These are phyloP conservation scores for Suhomyces emberorum DNA, from an alignment of 805 yeast species.

Conservation along the genomic window DNA sequence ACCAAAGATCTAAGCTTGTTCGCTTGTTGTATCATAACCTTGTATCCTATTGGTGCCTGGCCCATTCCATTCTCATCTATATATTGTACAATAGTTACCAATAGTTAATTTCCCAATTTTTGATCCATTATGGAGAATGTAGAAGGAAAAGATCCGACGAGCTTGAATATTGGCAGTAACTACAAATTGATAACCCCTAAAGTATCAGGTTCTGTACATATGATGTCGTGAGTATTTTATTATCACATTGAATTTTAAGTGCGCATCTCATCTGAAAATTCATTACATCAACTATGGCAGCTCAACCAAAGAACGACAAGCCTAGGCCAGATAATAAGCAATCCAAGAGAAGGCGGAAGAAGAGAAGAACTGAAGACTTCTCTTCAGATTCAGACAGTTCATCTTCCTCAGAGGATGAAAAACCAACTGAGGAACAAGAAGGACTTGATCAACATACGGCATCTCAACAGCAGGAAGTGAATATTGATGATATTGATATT, in stretches of 20 bases:
- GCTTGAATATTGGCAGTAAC: no score
- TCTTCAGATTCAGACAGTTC: slow-evolving; percentile 53
- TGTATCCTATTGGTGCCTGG: no score
- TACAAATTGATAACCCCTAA: no score
- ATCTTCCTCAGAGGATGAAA: slow-evolving; percentile 26
- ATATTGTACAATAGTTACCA: no score
- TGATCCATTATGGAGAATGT: no score
- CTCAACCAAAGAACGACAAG: slow-evolving; percentile 10
- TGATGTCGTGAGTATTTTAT: no score
- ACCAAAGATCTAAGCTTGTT: background rate
- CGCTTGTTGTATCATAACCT: no score
- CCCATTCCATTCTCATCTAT: no score
- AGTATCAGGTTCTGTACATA: no score
- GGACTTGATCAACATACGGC: slow-evolving; percentile 4
- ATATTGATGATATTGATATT: slow-evolving; percentile 31
- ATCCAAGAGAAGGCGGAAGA: slow-evolving; percentile 60
- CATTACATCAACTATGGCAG: slow-evolving; percentile 5
- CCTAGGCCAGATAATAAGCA: slow-evolving; percentile 12
- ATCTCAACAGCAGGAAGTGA: slow-evolving; percentile 15
- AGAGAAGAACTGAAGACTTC: slow-evolving; percentile 79
- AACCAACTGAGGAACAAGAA: slow-evolving; percentile 8
- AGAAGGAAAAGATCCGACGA: no score
- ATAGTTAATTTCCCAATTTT: no score
- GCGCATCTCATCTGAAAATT: slow-evolving; percentile 4
- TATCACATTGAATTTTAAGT: no score